Evolutionary conservation across 805 yeast genomes (phyloP), one percentile per base, ranked within the genome.

Genomic region (Wickerhamiella sergipiensis): DNA sequence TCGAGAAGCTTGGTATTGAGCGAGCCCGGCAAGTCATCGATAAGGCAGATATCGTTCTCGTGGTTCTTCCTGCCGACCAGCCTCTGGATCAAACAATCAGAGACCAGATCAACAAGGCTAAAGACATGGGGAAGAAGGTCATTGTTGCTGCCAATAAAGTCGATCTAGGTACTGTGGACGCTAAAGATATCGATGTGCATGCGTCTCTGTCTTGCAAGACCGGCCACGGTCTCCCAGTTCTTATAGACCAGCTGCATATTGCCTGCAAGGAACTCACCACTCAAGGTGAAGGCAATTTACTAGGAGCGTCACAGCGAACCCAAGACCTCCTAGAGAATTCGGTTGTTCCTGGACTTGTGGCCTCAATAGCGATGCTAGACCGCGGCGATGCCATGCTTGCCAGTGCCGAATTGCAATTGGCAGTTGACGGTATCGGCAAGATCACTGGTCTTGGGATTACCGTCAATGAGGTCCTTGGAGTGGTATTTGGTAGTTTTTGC

Each of bases 401-500:
- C 0, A 70, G 85, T 0, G 95, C 90, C 53, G 81, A 83, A 50
- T 70, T 92, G 40, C 75, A 76, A 47, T 75, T 75, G 47, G 80
- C 95, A 0, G 79, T 83, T 18, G 87, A 83, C 13, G 96, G 96
- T 0, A 83, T 92, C 39, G 97, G 97, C 0, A 85, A 81, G 60
- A 84, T 92, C 23, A 89, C 97, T 0, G 98, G 97, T 1, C 84
- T 85, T 40, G 77, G 86, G 0, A 79, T 90, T 13, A 95, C 95
- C 0, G 74, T 89, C 0, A 97, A 92, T 58, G 97, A 92, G 61
- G 80, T 92, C 0, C 69, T 92, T 5, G 96, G 92, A 0, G 90
- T 85, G 1, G 92, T 92, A 0, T 92, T 92, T 62, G 81, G 95
- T 2, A 83, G 80, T 54, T 92, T 92, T 64, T 92, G 98, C 65